Conservation (phyloP, 306 rosid species). For the Medicago ruthenica region DNA sequence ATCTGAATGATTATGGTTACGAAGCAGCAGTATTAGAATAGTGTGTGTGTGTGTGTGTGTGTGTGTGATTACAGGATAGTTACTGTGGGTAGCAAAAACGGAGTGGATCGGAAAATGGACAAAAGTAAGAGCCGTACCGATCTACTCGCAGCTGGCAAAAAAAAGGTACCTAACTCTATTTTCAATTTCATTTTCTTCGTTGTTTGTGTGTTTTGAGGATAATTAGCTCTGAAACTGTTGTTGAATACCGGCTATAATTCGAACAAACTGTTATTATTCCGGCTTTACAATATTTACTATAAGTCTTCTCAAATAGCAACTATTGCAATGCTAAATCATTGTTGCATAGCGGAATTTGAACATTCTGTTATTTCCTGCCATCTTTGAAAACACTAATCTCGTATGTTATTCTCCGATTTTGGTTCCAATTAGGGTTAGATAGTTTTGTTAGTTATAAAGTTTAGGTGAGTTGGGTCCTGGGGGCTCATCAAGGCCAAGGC, state of each 20-base stretch:
- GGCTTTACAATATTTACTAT: too few relatives aligned
- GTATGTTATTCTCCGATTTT: background rate
- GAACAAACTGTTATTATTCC: background rate
- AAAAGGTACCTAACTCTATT: conserved; percentile 58
- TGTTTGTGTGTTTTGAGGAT: background rate
- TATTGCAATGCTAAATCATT: too few relatives aligned
- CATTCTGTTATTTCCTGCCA: background rate
- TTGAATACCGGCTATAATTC: background rate
- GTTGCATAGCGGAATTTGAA: too few relatives aligned
- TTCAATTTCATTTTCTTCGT: conserved; percentile 2
- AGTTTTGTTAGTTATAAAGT: too few relatives aligned
- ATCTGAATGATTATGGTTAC: conserved; percentile 37
- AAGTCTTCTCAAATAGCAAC: too few relatives aligned
- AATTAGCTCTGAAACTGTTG: conserved; percentile 1
- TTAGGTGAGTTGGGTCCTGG: too few relatives aligned
- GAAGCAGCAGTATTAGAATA: conserved; percentile 42
- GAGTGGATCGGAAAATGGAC: conserved; percentile 83
- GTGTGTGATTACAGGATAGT: conserved; percentile 41
- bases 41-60: too few relatives aligned
- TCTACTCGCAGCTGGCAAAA: conserved; percentile 90
- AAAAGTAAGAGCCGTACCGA: conserved; percentile 88
- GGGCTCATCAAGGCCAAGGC: too few relatives aligned
- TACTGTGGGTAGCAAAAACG: conserved; percentile 58
- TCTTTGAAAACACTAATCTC: background rate
- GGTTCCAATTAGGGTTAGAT: background rate